Evolutionary conservation across 306 rosid species (phyloP).

Genomic region (Malus sylvestris): DNA sequence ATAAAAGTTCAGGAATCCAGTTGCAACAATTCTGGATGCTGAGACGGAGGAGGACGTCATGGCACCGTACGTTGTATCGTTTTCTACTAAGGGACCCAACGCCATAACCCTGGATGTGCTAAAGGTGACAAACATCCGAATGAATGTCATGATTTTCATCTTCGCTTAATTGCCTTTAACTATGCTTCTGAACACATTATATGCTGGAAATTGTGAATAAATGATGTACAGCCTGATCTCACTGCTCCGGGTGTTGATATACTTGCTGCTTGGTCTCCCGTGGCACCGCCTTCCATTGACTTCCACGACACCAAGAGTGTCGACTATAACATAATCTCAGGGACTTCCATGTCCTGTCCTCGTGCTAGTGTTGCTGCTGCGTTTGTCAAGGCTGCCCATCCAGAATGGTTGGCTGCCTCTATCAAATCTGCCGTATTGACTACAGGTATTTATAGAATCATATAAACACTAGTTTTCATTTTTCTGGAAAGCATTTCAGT

Average conservation of each 20-base stretch:
- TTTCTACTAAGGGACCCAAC: conserved; percentile 34
- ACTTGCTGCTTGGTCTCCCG: conserved; percentile 30
- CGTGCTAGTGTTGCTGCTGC: conserved; percentile 27
- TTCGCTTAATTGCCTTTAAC: background rate
- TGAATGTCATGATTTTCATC: background rate
- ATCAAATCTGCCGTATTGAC: conserved; percentile 31
- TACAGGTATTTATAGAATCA: conserved; percentile 9
- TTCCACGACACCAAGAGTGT: conserved; percentile 4
- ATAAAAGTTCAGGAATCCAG: conserved; percentile 11
- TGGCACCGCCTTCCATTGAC: conserved; percentile 8
- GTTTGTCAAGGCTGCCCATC: conserved; percentile 27
- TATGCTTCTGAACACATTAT: background rate
- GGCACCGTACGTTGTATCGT: conserved; percentile 27
- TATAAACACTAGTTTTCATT: background rate
- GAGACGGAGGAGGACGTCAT: conserved; percentile 13
- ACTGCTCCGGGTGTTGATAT: conserved; percentile 30
- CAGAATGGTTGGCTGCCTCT: conserved; percentile 30
- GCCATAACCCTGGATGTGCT: conserved; percentile 23
- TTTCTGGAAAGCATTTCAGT: background rate
- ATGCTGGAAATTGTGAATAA: background rate
- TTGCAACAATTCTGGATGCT: conserved; percentile 20
- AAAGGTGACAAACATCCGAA: conserved; percentile 11
- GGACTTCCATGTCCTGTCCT: conserved; percentile 35
- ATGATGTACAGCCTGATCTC: conserved; percentile 20
- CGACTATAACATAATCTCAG: conserved; percentile 15